Base-by-base conservation (phyloP, 805 yeast species). In the Yarrowia yakushimensis region DNA sequence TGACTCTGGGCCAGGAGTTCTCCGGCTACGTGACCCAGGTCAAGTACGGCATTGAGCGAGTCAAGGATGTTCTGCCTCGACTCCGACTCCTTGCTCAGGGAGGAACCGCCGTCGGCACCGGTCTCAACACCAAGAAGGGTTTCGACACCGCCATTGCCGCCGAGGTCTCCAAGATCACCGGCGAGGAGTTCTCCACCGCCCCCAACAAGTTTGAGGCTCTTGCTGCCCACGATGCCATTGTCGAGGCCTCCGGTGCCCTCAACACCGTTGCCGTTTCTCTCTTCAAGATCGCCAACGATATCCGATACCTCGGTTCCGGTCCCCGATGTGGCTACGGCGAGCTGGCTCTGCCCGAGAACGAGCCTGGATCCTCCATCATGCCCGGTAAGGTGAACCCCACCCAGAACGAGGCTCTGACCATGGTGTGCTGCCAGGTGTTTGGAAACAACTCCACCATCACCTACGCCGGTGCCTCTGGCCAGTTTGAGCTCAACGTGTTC, bases 301-400 rank as follows among this genome's bases (percentile, higher is more conserved):
- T 94, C 76, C 85, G 99, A 79, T 94, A 94, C 83, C 85, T 94
- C 70, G 99, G 98, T 67, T 90, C 97, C 50, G 99, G 99, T 72
- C 99, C 99, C 74, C 88, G 99, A 81, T 94, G 99, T 79, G 99
- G 99, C 67, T 94, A 94, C 79, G 97, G 97, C 63, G 99, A 94
- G 79, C 84, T 94, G 69, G 74, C 90, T 27, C 81, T 94, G 70
- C 99, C 99, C 67, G 98, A 93, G 81, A 94, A 94, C 78, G 99
- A 94, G 81, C 99, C 99, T 63, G 99, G 99, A 73, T 90, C 97
- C 65, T 91, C 97, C 28, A 94, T 94, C 77, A 94, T 94, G 99
- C 99, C 99, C 60, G 99, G 99, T 75, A 94, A 94, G 81, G 97
- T 94, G 67, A 94, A 94, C 83, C 99, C 99, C 68, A 94, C 99